Percentiles rank a stretch among this genome's conserved stretches.
Evolutionary conservation across 108 stramenopile genomes (phyloP).

Genomic region (Skeletonema grethae): DNA sequence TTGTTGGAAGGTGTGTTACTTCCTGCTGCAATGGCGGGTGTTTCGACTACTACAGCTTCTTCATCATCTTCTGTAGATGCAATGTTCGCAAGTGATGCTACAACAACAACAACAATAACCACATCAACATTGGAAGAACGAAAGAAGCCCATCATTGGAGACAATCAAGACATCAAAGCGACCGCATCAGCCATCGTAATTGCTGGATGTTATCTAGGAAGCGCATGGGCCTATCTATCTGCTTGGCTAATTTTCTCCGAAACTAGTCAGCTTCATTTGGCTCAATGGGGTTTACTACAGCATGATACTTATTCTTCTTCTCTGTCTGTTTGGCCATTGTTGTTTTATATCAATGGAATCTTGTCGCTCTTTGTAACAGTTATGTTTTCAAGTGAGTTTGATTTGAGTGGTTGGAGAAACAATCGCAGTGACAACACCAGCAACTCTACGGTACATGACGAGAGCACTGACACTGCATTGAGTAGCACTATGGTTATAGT

Average conservation of each 20-base stretch:
- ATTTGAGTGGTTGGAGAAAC: slow-evolving; percentile 7
- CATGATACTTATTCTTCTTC: neutral
- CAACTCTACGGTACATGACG: neutral
- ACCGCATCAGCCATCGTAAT: slow-evolving; percentile 42
- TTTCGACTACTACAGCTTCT: slow-evolving; percentile 10
- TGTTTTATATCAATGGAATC: slow-evolving; percentile 45
- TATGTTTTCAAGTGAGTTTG: slow-evolving; percentile 28
- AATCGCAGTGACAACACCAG: neutral
- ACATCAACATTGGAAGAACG: too few relatives aligned
- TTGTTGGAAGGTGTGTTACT: slow-evolving; percentile 41
- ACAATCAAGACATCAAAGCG: slow-evolving; percentile 15
- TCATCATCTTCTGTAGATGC: neutral
- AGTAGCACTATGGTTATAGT: neutral
- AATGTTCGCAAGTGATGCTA: too few relatives aligned
- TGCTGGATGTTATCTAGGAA: slow-evolving; percentile 45
- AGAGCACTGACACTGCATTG: neutral
- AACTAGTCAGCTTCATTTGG: slow-evolving; percentile 4
- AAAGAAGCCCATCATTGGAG: neutral
- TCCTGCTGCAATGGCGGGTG: slow-evolving; percentile 48
- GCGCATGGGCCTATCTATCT: slow-evolving; percentile 45
- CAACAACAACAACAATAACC: too few relatives aligned
- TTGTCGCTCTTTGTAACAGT: slow-evolving; percentile 18
- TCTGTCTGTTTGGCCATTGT: slow-evolving; percentile 19
- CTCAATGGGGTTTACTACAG: slow-evolving; percentile 1
- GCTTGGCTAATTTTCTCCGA: slow-evolving; percentile 35